These are phyloP conservation scores for Nannizziopsis barbatae DNA, from an alignment of 2,329 filamentous ascomycete genomes.

Conservation along the genomic window DNA sequence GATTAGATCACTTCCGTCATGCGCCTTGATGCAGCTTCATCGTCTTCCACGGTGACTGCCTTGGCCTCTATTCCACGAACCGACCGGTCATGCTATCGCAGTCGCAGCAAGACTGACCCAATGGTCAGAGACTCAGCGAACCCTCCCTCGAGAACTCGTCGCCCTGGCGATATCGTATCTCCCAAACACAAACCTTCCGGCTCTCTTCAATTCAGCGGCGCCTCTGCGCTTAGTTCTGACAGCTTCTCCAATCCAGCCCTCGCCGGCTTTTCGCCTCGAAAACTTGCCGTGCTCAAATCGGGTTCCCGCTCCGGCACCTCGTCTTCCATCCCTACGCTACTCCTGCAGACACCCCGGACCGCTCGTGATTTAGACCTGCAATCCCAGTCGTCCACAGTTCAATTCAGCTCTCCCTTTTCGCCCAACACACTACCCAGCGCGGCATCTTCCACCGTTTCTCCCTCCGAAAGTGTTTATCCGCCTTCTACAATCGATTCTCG, in stretches of 20 bases:
- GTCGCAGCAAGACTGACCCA: slow-evolving; percentile 13
- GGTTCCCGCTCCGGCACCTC: slow-evolving; percentile 10
- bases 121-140: slow-evolving; percentile 7
- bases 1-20: slow-evolving; percentile 1
- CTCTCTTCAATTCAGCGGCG: slow-evolving; percentile 14
- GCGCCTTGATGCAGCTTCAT: slow-evolving; percentile 8
- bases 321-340: slow-evolving; percentile 10
- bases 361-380: slow-evolving; percentile 24
- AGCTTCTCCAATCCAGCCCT: slow-evolving; percentile 21
- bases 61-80: neutral
- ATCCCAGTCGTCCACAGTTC: slow-evolving; percentile 13
- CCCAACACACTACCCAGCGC: slow-evolving; percentile 11
- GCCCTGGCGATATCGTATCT: slow-evolving; percentile 16
- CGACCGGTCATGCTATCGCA: slow-evolving; percentile 12
- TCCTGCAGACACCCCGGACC: slow-evolving; percentile 18
- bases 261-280: slow-evolving; percentile 20
- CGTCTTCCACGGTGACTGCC: neutral
- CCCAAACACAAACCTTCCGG: slow-evolving; percentile 15
- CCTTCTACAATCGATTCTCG: slow-evolving; percentile 17
- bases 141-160: slow-evolving; percentile 4
- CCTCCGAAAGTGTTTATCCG: slow-evolving; percentile 13
- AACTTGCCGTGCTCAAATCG: slow-evolving; percentile 17
- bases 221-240: slow-evolving; percentile 18
- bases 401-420: slow-evolving; percentile 32
- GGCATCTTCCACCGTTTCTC: slow-evolving; percentile 11